A percentile compares a stretch with the other conserved stretches of the same genome.
Evolutionary conservation across 2,329 filamentous ascomycete species (phyloP).

Genomic region (Neofusicoccum parvum): DNA sequence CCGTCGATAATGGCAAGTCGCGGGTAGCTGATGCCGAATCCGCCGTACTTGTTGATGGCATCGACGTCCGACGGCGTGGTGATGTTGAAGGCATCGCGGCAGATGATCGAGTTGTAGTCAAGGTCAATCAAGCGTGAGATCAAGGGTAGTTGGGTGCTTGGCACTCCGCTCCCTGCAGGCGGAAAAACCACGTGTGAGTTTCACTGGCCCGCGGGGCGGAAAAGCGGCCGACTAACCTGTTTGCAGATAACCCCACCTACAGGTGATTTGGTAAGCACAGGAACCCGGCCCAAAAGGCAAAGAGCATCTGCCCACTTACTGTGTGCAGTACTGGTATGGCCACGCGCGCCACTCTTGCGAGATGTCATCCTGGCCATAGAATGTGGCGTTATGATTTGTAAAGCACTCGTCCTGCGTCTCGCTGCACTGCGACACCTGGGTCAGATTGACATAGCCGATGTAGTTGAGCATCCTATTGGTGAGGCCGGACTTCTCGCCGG

Average conservation of each 20-base stretch:
- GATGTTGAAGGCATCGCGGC: slow-evolving; percentile 71
- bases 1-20: slow-evolving; percentile 79
- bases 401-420: slow-evolving; percentile 56
- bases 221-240: slow-evolving; percentile 43
- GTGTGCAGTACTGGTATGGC: slow-evolving; percentile 60
- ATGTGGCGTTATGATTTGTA: slow-evolving; percentile 49
- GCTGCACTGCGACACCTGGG: slow-evolving; percentile 43
- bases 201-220: not conserved
- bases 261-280: slow-evolving; percentile 33
- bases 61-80: slow-evolving; percentile 63
- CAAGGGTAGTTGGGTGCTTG: slow-evolving; percentile 64
- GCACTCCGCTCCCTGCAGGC: slow-evolving; percentile 63
- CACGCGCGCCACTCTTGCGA: slow-evolving; percentile 53
- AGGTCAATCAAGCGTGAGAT: slow-evolving; percentile 71
- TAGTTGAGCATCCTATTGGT: slow-evolving; percentile 59
- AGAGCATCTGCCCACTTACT: slow-evolving; percentile 26
- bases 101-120: slow-evolving; percentile 64
- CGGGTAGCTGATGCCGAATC: slow-evolving; percentile 70
- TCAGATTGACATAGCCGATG: slow-evolving; percentile 57
- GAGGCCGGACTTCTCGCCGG: slow-evolving; percentile 41
- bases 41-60: slow-evolving; percentile 75
- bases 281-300: slow-evolving; percentile 20
- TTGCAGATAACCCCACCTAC: slow-evolving; percentile 74
- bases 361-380: slow-evolving; percentile 49
- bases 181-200: not conserved